Evolutionary conservation across 139 green algal genomes (phyloP), one percentile per base, ranked within the genome.

Genomic region (Pleodorina starrii): DNA sequence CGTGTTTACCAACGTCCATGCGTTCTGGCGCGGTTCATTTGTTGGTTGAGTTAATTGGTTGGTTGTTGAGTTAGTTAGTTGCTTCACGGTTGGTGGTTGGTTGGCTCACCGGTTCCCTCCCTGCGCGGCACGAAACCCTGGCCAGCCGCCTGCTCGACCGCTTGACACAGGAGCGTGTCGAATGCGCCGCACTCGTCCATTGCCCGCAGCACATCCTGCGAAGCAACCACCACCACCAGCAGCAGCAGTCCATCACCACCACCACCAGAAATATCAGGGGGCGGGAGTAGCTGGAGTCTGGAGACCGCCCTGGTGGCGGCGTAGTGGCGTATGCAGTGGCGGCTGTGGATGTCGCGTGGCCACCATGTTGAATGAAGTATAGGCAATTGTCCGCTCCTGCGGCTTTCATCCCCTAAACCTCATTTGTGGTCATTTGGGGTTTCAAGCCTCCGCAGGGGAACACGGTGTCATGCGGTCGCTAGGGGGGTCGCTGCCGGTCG

Each of bases 81-180:
- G n/a, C n/a, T n/a, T n/a, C n/a, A n/a, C n/a, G n/a, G n/a, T n/a
- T n/a, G n/a, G n/a, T n/a, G 51, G 17, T 25, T 12, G 29, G 63
- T 7, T 3, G 35, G 12, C 73, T 57, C 43, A n/a, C 73, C 75
- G 0, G 23, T 43, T 27, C 75, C 48, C 44, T 82, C 44, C 44
- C 32, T 60, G 48, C 73, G 88, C 40, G 73, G 43, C 63, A 66
- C 48, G 59, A 89, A 91, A 42, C 89, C 89, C 36, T 35, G 44
- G 36, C 40, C 73, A 48, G 14, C 74, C 25, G 82, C 82, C n/a
- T 59, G 59, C 0, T 82, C 44, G 48, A 80, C 51, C 73, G 85
- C 29, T 29, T 72, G 46, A 17, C 63, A 38, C 17, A 89, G 36
- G 1, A 84, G 46, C 35, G 25, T 32, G 48, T 32, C 16, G 76